phyloP scores from a whole-genome alignment of 495 filamentous ascomycete genomes.

The Tuber borchii region DNA sequence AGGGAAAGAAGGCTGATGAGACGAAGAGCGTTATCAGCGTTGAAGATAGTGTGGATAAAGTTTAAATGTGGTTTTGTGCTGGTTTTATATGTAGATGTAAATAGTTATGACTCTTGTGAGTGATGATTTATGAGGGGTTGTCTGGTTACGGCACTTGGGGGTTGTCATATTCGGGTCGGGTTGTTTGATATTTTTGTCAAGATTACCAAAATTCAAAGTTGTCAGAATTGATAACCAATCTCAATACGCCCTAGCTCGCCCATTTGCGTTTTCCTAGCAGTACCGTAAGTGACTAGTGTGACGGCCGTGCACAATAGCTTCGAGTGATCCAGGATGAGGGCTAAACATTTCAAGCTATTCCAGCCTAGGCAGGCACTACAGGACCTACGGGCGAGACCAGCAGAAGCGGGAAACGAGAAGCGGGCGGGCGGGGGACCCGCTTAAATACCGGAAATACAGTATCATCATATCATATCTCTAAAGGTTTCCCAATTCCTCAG shows the following conservation, averaged over 20 bases:
- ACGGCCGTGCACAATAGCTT: not conserved
- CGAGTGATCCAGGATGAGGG: not conserved
- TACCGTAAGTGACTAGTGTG: not conserved
- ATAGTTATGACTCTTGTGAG: not conserved
- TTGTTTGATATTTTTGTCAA: not conserved
- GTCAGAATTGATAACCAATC: not conserved
- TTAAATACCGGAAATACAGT: not conserved
- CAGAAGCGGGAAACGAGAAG: not conserved
- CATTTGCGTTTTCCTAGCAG: not conserved
- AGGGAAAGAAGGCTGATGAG: slow-evolving; percentile 22
- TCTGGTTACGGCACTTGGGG: not conserved
- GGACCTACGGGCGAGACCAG: not conserved
- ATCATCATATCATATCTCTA: no score
- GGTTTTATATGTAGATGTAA: not conserved
- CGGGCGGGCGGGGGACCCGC: not conserved
- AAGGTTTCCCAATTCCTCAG: no score
- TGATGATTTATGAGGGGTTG: not conserved
- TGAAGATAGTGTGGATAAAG: not conserved
- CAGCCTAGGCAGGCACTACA: not conserved
- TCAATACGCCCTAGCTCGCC: not conserved
- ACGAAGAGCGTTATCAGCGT: slow-evolving; percentile 6
- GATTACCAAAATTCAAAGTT: not conserved
- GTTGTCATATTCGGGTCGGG: not conserved
- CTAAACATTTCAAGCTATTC: not conserved
- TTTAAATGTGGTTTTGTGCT: not conserved